Evolutionary conservation across 352 stramenopile species (phyloP), one percentile per base, ranked within the genome.

Genomic region (Pythium brachiatum): DNA sequence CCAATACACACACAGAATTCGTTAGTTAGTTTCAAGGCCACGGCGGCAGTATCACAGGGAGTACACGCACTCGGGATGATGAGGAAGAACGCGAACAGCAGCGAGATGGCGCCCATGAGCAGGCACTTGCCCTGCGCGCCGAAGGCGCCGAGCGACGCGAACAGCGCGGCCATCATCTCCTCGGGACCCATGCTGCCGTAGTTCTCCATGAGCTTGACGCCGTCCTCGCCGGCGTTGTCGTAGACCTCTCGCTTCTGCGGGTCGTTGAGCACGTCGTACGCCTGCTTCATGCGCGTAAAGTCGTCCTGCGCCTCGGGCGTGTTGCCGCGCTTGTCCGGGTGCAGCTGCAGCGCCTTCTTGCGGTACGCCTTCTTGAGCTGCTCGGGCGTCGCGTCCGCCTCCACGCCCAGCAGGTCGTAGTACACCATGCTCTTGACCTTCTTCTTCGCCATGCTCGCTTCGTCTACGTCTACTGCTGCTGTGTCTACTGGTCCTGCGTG

Each of bases 351-450:
- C 54, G 93, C 93, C 69, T 92, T 90, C 61, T 83, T 85, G 41
- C 85, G 75, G 67, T 98, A 98, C 15, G 92, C 91, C 68, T 97
- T 97, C 71, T 97, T 97, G 56, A 98, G 94, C 64, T 88, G 63
- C 69, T 93, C 86, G 31, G 79, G 72, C 53, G 83, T 91, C 18
- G 83, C 86, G 58, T 91, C 81, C 6, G 81, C 20, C 39, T 76
- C 71, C 50, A 95, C 82, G 59, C 81, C 86, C 70, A 96, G 83
- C 27, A 94, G 77, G 29, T 93, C 82, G 57, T 95, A 96, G 67
- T 93, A 92, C 58, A 75, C 73, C 61, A 72, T 89, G 55, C 75
- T 88, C 46, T 78, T 66, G 43, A 90, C 78, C 63, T 89, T 91
- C 70, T 89, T 89, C 38, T 44, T 44, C 38, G 38, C 38, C 38